phyloP scores from a whole-genome alignment of 2,329 filamentous ascomycete species.

The Botrytis cinerea region DNA sequence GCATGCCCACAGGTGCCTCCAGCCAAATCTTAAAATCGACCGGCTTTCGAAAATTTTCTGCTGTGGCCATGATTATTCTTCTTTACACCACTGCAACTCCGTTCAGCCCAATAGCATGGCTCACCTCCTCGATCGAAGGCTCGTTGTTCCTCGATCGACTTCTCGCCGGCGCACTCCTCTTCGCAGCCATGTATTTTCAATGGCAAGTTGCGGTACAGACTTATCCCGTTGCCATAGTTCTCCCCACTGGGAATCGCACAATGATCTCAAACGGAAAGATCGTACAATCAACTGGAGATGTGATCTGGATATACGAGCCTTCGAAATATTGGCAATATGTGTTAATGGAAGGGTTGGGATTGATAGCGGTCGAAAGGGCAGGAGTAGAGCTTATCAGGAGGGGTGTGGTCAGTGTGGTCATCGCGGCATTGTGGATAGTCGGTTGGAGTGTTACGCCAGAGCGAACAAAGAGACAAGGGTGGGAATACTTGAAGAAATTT shows the following conservation, averaged over 20 bases:
- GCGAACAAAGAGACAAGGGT: slow-evolving; percentile 27
- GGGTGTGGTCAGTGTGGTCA: slow-evolving; percentile 21
- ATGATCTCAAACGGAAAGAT: slow-evolving; percentile 15
- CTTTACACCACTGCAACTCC: slow-evolving; percentile 32
- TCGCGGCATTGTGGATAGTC: slow-evolving; percentile 29
- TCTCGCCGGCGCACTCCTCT: slow-evolving; percentile 29
- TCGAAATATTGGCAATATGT: slow-evolving; percentile 31
- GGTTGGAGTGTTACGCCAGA: slow-evolving; percentile 29
- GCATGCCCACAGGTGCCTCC: background rate
- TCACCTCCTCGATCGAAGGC: slow-evolving; percentile 25
- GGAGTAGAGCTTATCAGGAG: slow-evolving; percentile 29
- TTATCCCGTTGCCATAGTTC: slow-evolving; percentile 22
- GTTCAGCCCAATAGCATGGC: slow-evolving; percentile 32
- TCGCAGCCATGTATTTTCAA: slow-evolving; percentile 31
- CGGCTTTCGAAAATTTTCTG: slow-evolving; percentile 16
- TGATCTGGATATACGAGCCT: slow-evolving; percentile 30
- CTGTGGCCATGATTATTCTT: slow-evolving; percentile 8
- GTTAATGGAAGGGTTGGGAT: slow-evolving; percentile 21
- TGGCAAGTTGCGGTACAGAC: slow-evolving; percentile 32
- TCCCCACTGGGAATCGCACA: slow-evolving; percentile 3
- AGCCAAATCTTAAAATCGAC: slow-evolving; percentile 4
- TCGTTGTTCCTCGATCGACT: slow-evolving; percentile 31
- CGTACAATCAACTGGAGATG: slow-evolving; percentile 1
- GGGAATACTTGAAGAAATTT: slow-evolving; percentile 31
- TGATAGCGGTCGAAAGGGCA: slow-evolving; percentile 25